Evolutionary conservation across 352 stramenopile genomes (phyloP).

Genomic region (Globisporangium carolinianum): DNA sequence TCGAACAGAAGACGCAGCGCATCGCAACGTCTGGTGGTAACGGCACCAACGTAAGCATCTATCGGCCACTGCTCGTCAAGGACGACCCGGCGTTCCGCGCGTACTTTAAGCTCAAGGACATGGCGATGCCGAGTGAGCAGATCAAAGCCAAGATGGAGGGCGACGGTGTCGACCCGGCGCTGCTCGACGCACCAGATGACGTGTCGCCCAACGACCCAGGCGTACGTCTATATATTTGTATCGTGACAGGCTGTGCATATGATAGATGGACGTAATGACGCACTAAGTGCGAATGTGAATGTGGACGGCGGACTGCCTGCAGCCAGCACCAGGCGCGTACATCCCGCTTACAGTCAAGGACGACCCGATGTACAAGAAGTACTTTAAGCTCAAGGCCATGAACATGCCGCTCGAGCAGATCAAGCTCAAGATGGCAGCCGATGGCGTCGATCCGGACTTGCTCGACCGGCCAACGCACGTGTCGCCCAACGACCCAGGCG

Average conservation of each 20-base stretch:
- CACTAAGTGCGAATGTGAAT: neutral
- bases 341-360: constrained; percentile 65
- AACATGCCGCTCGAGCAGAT: constrained; percentile 79
- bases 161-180: constrained; percentile 47
- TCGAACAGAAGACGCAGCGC: constrained; percentile 71
- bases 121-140: constrained; percentile 73
- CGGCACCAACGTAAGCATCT: constrained; percentile 14
- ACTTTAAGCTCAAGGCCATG: constrained; percentile 84
- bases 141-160: constrained; percentile 79
- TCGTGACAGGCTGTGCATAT: neutral
- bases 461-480: constrained; percentile 53
- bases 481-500: constrained; percentile 76
- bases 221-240: constrained; percentile 26
- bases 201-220: constrained; percentile 73
- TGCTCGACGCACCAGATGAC: constrained; percentile 65
- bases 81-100: constrained; percentile 65
- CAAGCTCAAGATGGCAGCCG: constrained; percentile 83
- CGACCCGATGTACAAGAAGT: constrained; percentile 76
- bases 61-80: constrained; percentile 58
- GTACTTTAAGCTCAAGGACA: constrained; percentile 81
- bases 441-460: constrained; percentile 58
- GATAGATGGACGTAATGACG: neutral
- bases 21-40: constrained; percentile 9
- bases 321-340: constrained; percentile 63
- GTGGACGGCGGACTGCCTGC: neutral